Conservation (phyloP, 2,329 filamentous ascomycete species). For the Coniella lustricola region DNA sequence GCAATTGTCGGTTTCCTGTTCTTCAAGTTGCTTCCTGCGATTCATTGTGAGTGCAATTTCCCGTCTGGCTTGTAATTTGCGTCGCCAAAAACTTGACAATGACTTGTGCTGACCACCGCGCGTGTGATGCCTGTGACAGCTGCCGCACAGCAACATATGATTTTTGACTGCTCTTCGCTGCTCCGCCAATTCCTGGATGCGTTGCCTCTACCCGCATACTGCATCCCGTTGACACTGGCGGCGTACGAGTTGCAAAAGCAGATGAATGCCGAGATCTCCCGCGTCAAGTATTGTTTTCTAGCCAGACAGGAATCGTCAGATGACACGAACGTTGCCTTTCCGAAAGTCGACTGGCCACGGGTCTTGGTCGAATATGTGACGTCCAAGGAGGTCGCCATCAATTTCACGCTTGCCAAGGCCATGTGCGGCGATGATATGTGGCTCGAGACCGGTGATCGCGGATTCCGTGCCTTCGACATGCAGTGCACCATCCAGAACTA, state of each 20-base stretch:
- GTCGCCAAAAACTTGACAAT: neutral
- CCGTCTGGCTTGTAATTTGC: neutral
- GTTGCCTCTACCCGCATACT: slow-evolving; percentile 2
- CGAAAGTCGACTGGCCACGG: neutral
- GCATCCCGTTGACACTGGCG: neutral
- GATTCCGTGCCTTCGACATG: neutral
- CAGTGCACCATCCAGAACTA: neutral
- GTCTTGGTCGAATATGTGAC: neutral
- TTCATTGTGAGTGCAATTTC: neutral
- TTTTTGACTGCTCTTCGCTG: neutral
- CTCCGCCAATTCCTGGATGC: slow-evolving; percentile 8
- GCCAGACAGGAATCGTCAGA: neutral
- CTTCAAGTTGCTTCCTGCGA: slow-evolving; percentile 7
- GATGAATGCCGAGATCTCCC: neutral
- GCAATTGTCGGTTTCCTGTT: slow-evolving; percentile 4
- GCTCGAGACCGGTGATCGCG: slow-evolving; percentile 8
- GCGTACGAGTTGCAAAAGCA: neutral
- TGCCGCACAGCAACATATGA: slow-evolving; percentile 9
- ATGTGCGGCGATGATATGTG: slow-evolving; percentile 4
- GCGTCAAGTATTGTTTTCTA: neutral
- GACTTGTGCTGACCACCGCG: neutral
- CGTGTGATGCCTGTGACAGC: neutral
- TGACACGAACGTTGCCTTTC: neutral
- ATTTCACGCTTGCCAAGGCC: slow-evolving; percentile 5
- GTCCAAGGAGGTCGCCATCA: neutral